These are phyloP conservation scores for Paraurostyla sp. DNA, from an alignment of 73 alveolate genomes.

Conservation along the genomic window DNA sequence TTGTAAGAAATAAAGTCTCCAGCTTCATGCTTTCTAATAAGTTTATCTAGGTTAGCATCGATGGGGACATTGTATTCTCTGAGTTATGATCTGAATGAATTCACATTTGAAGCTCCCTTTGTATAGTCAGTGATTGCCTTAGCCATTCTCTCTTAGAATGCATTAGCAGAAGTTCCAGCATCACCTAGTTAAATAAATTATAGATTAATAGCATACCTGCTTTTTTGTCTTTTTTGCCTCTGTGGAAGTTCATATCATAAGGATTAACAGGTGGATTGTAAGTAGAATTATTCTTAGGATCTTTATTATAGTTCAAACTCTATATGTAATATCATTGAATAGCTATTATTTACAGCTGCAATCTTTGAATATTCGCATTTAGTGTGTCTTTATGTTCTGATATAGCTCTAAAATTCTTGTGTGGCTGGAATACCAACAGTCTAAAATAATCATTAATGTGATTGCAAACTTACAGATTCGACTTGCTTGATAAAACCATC, in stretches of 20 bases:
- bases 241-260: conserved; percentile 46
- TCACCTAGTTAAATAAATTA: conserved; percentile 24
- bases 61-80: background rate
- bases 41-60: conserved; percentile 45
- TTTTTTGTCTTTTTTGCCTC: conserved; percentile 20
- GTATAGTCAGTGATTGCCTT: conserved; percentile 23
- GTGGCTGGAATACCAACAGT: conserved; percentile 66
- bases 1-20: conserved; percentile 60
- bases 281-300: background rate
- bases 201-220: too few relatives aligned
- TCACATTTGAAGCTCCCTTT: conserved; percentile 7
- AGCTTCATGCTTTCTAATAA: conserved; percentile 50
- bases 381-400: conserved; percentile 29
- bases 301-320: conserved; percentile 34
- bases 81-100: background rate
- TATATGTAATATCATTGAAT: background rate
- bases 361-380: conserved; percentile 43
- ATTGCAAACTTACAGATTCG: conserved; percentile 1
- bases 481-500: conserved; percentile 39
- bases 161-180: conserved; percentile 4
- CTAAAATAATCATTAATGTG: background rate
- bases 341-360: background rate
- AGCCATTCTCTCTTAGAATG: conserved; percentile 55
- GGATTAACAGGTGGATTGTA: conserved; percentile 54
- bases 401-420: conserved; percentile 22